Conservation (phyloP, 345 rosid genomes). For the Aegle marmelos region DNA sequence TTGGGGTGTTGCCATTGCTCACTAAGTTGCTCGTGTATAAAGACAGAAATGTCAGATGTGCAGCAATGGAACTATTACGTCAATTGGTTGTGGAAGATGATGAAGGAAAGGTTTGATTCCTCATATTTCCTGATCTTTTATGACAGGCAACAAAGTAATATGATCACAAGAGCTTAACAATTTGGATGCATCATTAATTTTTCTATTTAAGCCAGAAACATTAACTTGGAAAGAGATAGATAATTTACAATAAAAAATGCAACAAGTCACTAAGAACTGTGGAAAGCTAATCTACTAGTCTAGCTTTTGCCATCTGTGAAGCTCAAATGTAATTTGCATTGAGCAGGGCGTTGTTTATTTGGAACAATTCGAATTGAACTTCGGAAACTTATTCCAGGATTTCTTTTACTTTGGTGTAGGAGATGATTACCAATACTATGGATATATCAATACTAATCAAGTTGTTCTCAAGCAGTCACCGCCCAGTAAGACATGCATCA, state of each 20-base stretch:
- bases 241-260: too few species aligned
- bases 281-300: too few species aligned
- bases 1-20: slow-evolving; percentile 62
- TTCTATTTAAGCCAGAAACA: not conserved
- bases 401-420: slow-evolving; percentile 40
- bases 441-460: slow-evolving; percentile 48
- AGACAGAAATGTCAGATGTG: slow-evolving; percentile 55
- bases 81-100: slow-evolving; percentile 51
- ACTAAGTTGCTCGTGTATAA: slow-evolving; percentile 42
- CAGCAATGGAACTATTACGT: slow-evolving; percentile 50
- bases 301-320: not conserved
- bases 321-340: not conserved
- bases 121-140: slow-evolving; percentile 8
- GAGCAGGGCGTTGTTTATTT: too few species aligned
- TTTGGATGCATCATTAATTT: not conserved
- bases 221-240: not conserved
- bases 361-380: not conserved
- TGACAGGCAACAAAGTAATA: not conserved
- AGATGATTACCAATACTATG: slow-evolving; percentile 46
- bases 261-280: too few species aligned
- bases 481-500: slow-evolving; percentile 46
- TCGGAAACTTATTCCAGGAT: not conserved
- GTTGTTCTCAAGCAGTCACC: slow-evolving; percentile 67
- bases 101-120: slow-evolving; percentile 56
- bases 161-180: not conserved